Evolutionary conservation across 1,284 basidiomycete genomes (phyloP), one percentile per base, ranked within the genome.

Genomic region (Phaffia rhodozyma): DNA sequence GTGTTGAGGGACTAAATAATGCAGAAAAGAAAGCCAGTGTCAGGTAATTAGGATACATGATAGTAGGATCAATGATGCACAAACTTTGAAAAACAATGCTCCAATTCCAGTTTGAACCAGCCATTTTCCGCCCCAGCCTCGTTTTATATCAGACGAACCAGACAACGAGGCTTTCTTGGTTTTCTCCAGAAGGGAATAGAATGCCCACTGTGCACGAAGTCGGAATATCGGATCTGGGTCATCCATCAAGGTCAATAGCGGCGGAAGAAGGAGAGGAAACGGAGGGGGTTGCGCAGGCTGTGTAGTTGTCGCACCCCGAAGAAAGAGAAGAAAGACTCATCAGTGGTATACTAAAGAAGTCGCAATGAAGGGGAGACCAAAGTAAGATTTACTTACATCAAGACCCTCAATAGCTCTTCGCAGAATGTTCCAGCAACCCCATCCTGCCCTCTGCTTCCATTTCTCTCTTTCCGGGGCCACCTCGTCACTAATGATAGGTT

Each of bases 381-480:
- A 34, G 5, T 6, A 16, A 16, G 16, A 43, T 21, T 4, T 4
- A 58, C 43, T 5, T 20, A 58, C 57, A 34, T 58, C 57, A 21
- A 58, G 57, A 7, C 57, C 38, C 6, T 58, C 57, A 21, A 58
- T 30, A 27, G 47, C 57, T 18, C n/a, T 20, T 18, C 57, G 43
- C 21, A 58, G 43, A 30, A 58, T 34, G 57, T 58, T 58, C 57
- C 57, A 58, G 47, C 57, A 58, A 6, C 57, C 57, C 57, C 57
- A 58, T 43, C 57, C 57, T 29, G 57, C 57, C 21, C 47, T 27
- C 57, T 29, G 9, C 25, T 49, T 43, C 57, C 57, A 58, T 11
- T 6, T 27, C 43, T 58, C 57, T 32, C 7, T 21, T 2, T 49
- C 47, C 9, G 47, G 57, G 20, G 13, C 47, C 18, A 58, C 43